Evolutionary conservation across 495 filamentous ascomycete species (phyloP), one percentile per base, ranked within the genome.

Genomic region (Wilcoxina mikolae): DNA sequence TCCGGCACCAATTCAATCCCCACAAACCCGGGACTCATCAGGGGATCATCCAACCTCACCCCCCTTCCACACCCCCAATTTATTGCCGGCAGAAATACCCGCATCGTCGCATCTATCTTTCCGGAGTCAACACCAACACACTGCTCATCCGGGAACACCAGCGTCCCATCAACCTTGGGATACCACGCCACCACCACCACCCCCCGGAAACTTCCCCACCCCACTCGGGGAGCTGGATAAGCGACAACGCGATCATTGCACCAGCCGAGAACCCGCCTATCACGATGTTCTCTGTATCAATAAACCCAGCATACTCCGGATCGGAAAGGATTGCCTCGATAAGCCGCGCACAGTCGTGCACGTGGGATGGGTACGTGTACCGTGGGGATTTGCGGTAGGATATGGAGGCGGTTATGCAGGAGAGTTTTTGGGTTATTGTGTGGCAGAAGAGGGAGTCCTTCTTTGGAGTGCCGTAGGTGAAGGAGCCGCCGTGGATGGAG

Each of bases 181-280:
- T 45, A 45, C 42, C 42, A 45, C 22, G 42, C 42, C 9, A 45
- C 42, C 18, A 45, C 42, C 15, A 18, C 42, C 7, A 18, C 42
- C 7, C 7, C 7, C 42, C 18, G 5, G 42, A 9, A 45, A 18
- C 9, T 45, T 9, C 18, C 42, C 33, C 33, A 9, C 42, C 9
- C 42, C 5, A 9, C 42, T 5, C 42, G 42, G 22, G 42, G 7
- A n/a, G 15, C 9, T 22, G 42, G 15, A 18, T 18, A 5, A 45
- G 22, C 42, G 12, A 5, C 7, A 45, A 18, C 9, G 9, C 18
- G 15, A 45, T n/a, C 7, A 5, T 9, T 45, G 7, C 42, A 9
- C 42, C 42, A 5, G 42, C 42, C 22, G 42, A 45, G 42, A 45
- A 45, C 22, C 42, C 42, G 42, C 42, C 42, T 18, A 45, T 18